Evolutionary conservation across 805 yeast species (phyloP), one percentile per base, ranked within the genome.

Genomic region (Lipomyces sp.): DNA sequence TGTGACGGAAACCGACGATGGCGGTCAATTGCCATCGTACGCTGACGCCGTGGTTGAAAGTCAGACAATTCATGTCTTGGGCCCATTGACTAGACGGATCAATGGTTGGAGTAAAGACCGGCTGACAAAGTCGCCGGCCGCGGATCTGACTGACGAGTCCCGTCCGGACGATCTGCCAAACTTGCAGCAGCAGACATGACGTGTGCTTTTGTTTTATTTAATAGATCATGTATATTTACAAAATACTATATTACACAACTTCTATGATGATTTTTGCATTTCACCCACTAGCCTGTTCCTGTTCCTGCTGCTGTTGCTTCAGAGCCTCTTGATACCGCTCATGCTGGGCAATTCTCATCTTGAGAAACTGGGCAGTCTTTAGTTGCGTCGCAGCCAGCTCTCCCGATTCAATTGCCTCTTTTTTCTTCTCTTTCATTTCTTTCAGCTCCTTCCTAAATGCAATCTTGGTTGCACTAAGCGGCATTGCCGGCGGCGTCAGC

Each of bases 401-500:
- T 2, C 48, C 48, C 5, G 48, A 42, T 42, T 42, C 48, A 15
- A 42, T 42, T 8, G 48, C 48, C n/a, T 42, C 24, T 42, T 42
- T 42, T 8, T 42, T 42, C 48, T n/a, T 42, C n/a, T 18, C 30
- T 48, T 15, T 34, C 24, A 57, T 42, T 11, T 51, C 55, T 37
- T 54, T 55, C 58, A 32, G n/a, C 15, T 66, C 67, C 11, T 37
- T 57, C 11, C 18, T 13, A 37, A 30, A 63, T 11, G 69, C 69
- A 34, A 48, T 50, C 63, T 60, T 59, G 29, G 67, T 15, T 4
- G 57, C 53, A 15, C 63, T 63, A 18, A 60, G 18, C 33, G 71
- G 71, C 71, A 68, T 68, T 45, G 60, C 51, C n/a, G 71, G 71
- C 55, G 71, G 71, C 37, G 71, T 68, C n/a, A 68, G 62, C 13